Base-by-base conservation (phyloP, 371 early-diverging fungal genomes). In the Funneliformis caledonium region DNA sequence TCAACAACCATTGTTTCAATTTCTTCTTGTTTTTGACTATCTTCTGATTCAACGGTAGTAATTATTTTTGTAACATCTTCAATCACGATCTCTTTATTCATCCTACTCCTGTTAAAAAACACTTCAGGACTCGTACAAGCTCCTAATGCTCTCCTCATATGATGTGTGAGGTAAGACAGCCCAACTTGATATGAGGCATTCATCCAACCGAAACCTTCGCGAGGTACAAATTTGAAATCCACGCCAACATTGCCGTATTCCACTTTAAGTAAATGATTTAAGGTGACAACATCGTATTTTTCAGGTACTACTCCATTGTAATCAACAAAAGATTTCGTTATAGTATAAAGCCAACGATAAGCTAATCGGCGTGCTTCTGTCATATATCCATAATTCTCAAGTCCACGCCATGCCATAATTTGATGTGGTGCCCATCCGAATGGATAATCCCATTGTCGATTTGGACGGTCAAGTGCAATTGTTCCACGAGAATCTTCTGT, bases 181-280 rank as follows among this genome's bases (percentile, higher is more conserved):
- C 98, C 98, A 37, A 97, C 91, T 86, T 96, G 93, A 85, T 93
- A 95, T 33, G 92, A 92, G 2, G 98, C 94, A 82, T 98, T 98
- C 98, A 98, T 98, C 99, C 98, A 98, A 14, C 98, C 99, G 87
- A 98, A 98, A 2, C 99, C 99, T 87, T 97, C 98, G 9, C 95
- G 89, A 0, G 96, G 94, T n/a, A 98, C 94, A 83, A 91, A 94
- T 86, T 96, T 94, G 88, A 98, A 98, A 82, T 98, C 98, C 0
- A 92, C 89, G 3, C 99, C 99, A 0, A 98, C 96, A 70, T 95
- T 95, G 50, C 97, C 97, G 82, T 97, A 97, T 86, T 98, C 99
- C 5, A 97, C 99, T 78, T 96, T 88, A 19, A 97, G 93, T 59
- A 89, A 88, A 86, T 98, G 99, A 22, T 96, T 94, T 87, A 98